These are phyloP conservation scores for Asterochloris erici DNA, from an alignment of 139 green algal species.

Conservation along the genomic window DNA sequence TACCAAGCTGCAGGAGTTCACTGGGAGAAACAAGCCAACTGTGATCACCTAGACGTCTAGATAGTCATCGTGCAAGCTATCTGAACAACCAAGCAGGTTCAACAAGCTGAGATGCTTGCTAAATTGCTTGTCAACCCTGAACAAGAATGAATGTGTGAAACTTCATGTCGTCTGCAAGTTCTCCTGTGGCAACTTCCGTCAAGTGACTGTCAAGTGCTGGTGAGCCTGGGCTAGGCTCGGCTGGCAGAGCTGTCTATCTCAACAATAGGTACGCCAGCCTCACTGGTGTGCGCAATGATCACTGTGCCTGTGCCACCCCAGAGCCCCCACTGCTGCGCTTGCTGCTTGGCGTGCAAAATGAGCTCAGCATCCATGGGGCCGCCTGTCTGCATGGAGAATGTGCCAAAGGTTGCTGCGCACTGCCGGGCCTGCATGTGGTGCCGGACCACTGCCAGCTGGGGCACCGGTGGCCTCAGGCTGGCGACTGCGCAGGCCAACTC, in stretches of 20 bases:
- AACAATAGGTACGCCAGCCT: not conserved
- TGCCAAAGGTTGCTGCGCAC: conserved; percentile 2
- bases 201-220: too few relatives aligned
- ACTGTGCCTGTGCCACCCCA: conserved; percentile 11
- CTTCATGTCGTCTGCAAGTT: too few relatives aligned
- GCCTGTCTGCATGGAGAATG: too few relatives aligned
- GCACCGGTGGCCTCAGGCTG: conserved; percentile 1
- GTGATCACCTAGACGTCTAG: conserved; percentile 86
- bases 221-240: too few relatives aligned
- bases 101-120: too few relatives aligned
- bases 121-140: too few relatives aligned
- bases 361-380: too few relatives aligned
- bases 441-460: not conserved
- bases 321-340: not conserved
- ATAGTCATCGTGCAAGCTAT: not conserved
- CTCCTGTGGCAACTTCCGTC: too few relatives aligned
- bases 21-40: conserved; percentile 92
- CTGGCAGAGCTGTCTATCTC: not conserved
- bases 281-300: not conserved
- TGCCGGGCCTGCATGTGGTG: conserved; percentile 3
- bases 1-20: conserved; percentile 88
- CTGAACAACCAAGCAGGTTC: not conserved
- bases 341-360: too few relatives aligned
- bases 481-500: conserved; percentile 6
- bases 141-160: too few relatives aligned